A percentile compares a stretch with the other conserved stretches of the same genome.
Evolutionary conservation across 2,329 filamentous ascomycete genomes (phyloP).

Genomic region (Penicillium freii): DNA sequence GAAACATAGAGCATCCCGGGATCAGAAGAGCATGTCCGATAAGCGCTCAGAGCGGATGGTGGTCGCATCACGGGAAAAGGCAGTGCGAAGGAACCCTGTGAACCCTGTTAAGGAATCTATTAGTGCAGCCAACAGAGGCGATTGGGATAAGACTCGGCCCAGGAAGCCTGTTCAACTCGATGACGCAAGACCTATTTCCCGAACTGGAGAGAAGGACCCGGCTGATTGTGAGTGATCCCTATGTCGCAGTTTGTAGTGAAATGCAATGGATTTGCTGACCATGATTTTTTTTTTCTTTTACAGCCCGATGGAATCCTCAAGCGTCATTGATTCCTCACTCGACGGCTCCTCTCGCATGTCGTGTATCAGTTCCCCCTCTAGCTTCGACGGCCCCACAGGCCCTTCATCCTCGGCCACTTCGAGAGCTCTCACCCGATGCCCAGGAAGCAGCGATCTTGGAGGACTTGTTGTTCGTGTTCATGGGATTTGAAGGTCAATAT

Average conservation of each 20-base stretch:
- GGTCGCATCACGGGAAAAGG: slow-evolving; percentile 62
- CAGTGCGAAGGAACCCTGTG: slow-evolving; percentile 60
- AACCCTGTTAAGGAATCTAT: slow-evolving; percentile 54
- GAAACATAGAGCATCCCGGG: slow-evolving; percentile 35
- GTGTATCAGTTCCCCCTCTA: slow-evolving; percentile 61
- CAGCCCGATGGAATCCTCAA: slow-evolving; percentile 71
- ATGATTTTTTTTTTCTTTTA: slow-evolving; percentile 6
- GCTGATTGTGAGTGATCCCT: slow-evolving; percentile 29
- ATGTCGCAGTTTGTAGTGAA: neutral
- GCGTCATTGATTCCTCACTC: slow-evolving; percentile 70
- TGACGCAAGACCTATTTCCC: slow-evolving; percentile 24
- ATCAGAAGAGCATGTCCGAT: slow-evolving; percentile 37
- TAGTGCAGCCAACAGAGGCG: slow-evolving; percentile 33
- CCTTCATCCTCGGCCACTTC: slow-evolving; percentile 66
- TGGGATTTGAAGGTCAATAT: slow-evolving; percentile 98
- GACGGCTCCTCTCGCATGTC: slow-evolving; percentile 68
- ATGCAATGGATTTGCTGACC: slow-evolving; percentile 17
- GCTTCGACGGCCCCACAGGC: slow-evolving; percentile 66
- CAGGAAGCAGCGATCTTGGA: slow-evolving; percentile 88
- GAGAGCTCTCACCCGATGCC: slow-evolving; percentile 69
- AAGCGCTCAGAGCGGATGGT: slow-evolving; percentile 44
- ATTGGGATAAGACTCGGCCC: slow-evolving; percentile 35
- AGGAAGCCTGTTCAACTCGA: slow-evolving; percentile 29
- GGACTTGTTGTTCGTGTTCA: slow-evolving; percentile 89
- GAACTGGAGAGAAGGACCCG: slow-evolving; percentile 36